Evolutionary conservation across 2,329 filamentous ascomycete species (phyloP).

Genomic region (Penicillium palitans): DNA sequence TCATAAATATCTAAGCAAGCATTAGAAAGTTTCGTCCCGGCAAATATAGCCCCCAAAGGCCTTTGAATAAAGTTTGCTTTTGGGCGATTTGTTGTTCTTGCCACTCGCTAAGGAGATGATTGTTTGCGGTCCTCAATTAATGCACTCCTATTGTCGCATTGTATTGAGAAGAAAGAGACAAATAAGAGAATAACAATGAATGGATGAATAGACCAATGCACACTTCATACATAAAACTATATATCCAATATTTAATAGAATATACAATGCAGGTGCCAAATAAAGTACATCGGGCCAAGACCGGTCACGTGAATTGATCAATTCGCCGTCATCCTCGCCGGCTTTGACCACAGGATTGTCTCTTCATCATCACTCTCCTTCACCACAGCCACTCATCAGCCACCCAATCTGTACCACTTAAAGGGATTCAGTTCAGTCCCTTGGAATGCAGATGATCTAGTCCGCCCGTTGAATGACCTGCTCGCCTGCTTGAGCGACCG

Average conservation of each 20-base stretch:
- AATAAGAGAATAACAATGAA: background rate
- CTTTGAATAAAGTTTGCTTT: background rate
- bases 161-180: background rate
- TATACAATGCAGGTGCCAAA: conserved; percentile 11
- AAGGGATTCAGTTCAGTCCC: conserved; percentile 16
- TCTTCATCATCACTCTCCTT: conserved; percentile 19
- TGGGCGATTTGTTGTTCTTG: background rate
- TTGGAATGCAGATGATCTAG: conserved; percentile 39
- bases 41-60: background rate
- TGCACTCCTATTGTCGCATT: background rate
- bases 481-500: conserved; percentile 38
- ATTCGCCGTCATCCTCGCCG: conserved; percentile 20
- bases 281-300: conserved; percentile 8
- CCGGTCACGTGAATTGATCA: conserved; percentile 9
- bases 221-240: background rate
- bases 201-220: background rate
- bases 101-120: background rate
- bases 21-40: background rate
- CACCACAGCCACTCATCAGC: conserved; percentile 21
- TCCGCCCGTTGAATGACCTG: conserved; percentile 35
- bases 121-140: background rate
- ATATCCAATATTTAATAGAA: background rate
- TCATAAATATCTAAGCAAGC: background rate
- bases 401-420: conserved; percentile 13
- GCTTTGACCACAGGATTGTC: conserved; percentile 18